These are phyloP conservation scores for Tricholoma matsutake DNA, from an alignment of 768 basidiomycete species.

Conservation along the genomic window DNA sequence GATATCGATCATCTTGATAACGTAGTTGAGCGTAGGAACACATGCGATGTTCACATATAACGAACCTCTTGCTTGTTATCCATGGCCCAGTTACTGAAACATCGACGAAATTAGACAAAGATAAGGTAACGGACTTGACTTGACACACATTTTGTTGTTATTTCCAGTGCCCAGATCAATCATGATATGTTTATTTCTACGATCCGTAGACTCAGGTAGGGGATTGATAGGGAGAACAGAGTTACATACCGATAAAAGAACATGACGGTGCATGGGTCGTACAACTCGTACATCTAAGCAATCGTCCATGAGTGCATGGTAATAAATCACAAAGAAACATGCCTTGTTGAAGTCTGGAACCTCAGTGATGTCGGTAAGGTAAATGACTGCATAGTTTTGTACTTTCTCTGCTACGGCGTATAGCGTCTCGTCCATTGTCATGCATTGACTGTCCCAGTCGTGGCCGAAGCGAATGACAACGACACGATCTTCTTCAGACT, in stretches of 20 bases:
- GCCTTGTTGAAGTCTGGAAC: constrained; percentile 99
- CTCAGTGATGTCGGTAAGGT: constrained; percentile 90
- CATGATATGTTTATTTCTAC: constrained; percentile 98
- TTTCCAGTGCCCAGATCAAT: constrained; percentile 99
- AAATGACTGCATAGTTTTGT: constrained; percentile 98
- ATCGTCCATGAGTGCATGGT: background rate
- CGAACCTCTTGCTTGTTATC: constrained; percentile 95
- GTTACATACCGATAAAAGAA: constrained; percentile 89
- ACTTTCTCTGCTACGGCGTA: constrained; percentile 92
- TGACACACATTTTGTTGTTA: constrained; percentile 94
- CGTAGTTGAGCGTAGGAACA: constrained; percentile 2
- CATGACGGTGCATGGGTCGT: constrained; percentile 97
- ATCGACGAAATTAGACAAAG: background rate
- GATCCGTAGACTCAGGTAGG: constrained; percentile 8
- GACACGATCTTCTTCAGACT: constrained; percentile 94
- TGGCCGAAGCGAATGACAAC: constrained; percentile 95
- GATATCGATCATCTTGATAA: constrained; percentile 84
- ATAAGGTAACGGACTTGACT: background rate
- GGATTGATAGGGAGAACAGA: background rate
- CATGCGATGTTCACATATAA: background rate
- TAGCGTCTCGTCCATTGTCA: constrained; percentile 99
- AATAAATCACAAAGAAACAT: constrained; percentile 14
- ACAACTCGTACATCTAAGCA: constrained; percentile 94
- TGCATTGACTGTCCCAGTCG: constrained; percentile 91
- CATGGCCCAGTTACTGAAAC: constrained; percentile 93